Base-by-base conservation (phyloP, 495 filamentous ascomycete genomes). In the Aspergillus avenaceus region DNA sequence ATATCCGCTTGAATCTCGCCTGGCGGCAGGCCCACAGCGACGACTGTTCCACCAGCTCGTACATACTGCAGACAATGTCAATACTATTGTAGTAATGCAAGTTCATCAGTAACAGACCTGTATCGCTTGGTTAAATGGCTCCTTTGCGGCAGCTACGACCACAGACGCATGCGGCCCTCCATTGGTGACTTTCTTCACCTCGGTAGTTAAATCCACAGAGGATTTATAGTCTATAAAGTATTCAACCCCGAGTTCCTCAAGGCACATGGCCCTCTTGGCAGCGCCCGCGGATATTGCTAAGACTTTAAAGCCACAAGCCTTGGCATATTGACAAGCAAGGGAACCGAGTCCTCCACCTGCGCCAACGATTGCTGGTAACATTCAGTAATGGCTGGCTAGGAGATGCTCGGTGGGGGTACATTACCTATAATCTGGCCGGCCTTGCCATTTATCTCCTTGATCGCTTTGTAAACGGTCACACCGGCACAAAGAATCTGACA, bases 281-380 rank as follows among this genome's bases (percentile, higher is more conserved):
- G 79, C 78, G n/a, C 87, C 88, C n/a, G 76, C 77, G 58, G 91
- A 89, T 55, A 92, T 88, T 36, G 83, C 87, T 50, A 93, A 82
- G 34, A 79, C 66, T 49, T 79, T 75, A 25, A 91, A 72, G 37
- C 89, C 89, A 86, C 91, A 90, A 21, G 87, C 89, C 63, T 82
- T 85, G 9, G 87, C 89, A 63, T 91, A 93, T 66, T 95, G 89
- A 55, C 84, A 73, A 19, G 89, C 89, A 47, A 95, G 75, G 48
- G 79, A 83, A 22, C 89, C 89, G 8, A 93, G 75, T n/a, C 89
- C 89, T 61, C 89, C 89, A n/a, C 87, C 90, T 42, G 3, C 29
- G n/a, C n/a, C n/a, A n/a, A n/a, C n/a, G n/a, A n/a, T n/a, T n/a
- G n/a, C n/a, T n/a, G n/a, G n/a, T n/a, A n/a, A n/a, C n/a, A n/a